These are phyloP conservation scores for Protomyces pachydermus DNA, from an alignment of 1,139 yeast species.

Conservation along the genomic window DNA sequence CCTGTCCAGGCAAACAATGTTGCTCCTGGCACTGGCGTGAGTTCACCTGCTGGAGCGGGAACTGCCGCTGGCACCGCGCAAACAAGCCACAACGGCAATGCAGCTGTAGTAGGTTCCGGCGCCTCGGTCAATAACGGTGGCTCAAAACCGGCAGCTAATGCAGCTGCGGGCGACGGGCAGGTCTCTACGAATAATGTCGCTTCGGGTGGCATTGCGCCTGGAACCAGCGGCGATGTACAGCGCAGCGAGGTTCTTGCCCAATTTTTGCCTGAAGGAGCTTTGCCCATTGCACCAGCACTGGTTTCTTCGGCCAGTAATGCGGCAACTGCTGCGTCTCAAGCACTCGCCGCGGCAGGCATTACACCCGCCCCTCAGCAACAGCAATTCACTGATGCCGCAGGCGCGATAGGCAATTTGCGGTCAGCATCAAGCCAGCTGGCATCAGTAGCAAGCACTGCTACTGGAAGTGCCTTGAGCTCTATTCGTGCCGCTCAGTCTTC, in stretches of 20 bases:
- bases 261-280: neutral
- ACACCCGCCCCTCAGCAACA: neutral
- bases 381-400: neutral
- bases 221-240: neutral
- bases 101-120: neutral
- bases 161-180: no score
- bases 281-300: neutral
- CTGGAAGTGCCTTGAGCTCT: neutral
- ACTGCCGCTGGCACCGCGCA: neutral
- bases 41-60: no score
- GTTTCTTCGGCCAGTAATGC: neutral
- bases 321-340: neutral
- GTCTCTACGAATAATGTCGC: neutral
- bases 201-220: neutral
- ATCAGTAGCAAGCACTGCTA: neutral
- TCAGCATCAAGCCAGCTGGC: neutral
- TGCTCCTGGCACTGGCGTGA: no score
- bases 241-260: neutral
- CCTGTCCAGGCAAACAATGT: no score
- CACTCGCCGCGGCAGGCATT: neutral
- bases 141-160: no score
- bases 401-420: neutral
- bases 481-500: neutral
- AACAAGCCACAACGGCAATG: neutral
- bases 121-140: no score